Evolutionary conservation across 2,329 filamentous ascomycete genomes (phyloP).

Genomic region (Nigrograna mackinnonii): DNA sequence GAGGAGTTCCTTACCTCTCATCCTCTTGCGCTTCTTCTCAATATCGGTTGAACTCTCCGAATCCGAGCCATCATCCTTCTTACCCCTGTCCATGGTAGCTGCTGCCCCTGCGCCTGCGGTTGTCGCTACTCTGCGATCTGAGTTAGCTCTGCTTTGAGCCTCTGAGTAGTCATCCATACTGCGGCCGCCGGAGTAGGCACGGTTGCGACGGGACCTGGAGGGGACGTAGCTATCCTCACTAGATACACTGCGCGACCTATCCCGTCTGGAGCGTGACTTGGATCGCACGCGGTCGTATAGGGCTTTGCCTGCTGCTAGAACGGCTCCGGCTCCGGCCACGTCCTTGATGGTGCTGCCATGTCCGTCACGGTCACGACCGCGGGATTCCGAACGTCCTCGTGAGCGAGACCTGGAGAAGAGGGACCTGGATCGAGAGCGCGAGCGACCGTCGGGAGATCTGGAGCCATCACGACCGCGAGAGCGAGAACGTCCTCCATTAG

Average conservation of each 20-base stretch:
- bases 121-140: constrained; percentile 42
- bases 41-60: constrained; percentile 64
- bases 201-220: constrained; percentile 47
- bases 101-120: constrained; percentile 40
- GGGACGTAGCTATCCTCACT: constrained; percentile 57
- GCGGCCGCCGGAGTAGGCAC: constrained; percentile 38
- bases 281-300: constrained; percentile 60
- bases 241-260: constrained; percentile 48
- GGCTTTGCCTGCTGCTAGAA: constrained; percentile 55
- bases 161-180: constrained; percentile 50
- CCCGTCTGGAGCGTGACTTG: constrained; percentile 53
- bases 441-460: constrained; percentile 57
- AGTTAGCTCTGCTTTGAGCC: constrained; percentile 34
- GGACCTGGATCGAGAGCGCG: constrained; percentile 66
- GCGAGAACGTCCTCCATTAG: constrained; percentile 76
- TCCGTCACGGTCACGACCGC: constrained; percentile 48
- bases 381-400: constrained; percentile 42
- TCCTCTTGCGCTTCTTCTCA: constrained; percentile 64
- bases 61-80: constrained; percentile 27
- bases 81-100: constrained; percentile 23
- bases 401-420: constrained; percentile 44
- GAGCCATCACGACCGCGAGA: constrained; percentile 52
- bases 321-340: constrained; percentile 52
- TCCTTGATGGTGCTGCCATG: constrained; percentile 51
- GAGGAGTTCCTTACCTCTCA: constrained; percentile 67